Evolutionary conservation across 2,329 filamentous ascomycete species (phyloP), one percentile per base, ranked within the genome.

Genomic region (Parasarocladium wereldwijsianum): DNA sequence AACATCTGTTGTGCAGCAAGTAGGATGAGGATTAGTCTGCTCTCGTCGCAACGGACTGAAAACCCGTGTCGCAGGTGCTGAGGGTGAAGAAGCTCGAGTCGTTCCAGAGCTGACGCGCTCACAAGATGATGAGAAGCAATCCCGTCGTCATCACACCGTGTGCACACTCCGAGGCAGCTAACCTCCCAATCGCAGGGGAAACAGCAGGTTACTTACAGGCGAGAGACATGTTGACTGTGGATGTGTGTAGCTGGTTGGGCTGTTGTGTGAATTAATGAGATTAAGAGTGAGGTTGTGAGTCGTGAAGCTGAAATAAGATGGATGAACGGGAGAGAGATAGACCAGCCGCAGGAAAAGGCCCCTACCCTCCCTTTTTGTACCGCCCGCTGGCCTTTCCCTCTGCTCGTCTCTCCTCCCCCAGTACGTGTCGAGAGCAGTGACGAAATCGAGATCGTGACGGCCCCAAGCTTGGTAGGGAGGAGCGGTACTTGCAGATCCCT

Each of bases 161-260:
- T n/a, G n/a, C n/a, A n/a, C n/a, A n/a, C n/a, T n/a, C n/a, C n/a
- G n/a, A n/a, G n/a, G n/a, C n/a, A n/a, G n/a, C n/a, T n/a, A n/a
- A n/a, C n/a, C n/a, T n/a, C n/a, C n/a, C n/a, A n/a, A n/a, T n/a
- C n/a, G n/a, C n/a, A n/a, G n/a, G n/a, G n/a, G n/a, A n/a, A n/a
- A n/a, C n/a, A n/a, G n/a, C n/a, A n/a, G n/a, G n/a, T n/a, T n/a
- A n/a, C 28, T 30, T 30, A 30, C 28, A 30, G 9, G 28, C 28
- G 28, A 30, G 28, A 30, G 34, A 36, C 34, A 36, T 36, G 4
- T 21, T 34, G 31, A 15, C 14, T 18, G 19, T 26, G 21, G 16
- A 17, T 20, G 11, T 21, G 14, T 15, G 12, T 5, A 20, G 24
- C 16, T 17, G 17, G n/a, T n/a, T n/a, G n/a, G n/a, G n/a, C n/a